Base-by-base conservation (phyloP, 1,284 basidiomycete species). In the Serendipita sp. region DNA sequence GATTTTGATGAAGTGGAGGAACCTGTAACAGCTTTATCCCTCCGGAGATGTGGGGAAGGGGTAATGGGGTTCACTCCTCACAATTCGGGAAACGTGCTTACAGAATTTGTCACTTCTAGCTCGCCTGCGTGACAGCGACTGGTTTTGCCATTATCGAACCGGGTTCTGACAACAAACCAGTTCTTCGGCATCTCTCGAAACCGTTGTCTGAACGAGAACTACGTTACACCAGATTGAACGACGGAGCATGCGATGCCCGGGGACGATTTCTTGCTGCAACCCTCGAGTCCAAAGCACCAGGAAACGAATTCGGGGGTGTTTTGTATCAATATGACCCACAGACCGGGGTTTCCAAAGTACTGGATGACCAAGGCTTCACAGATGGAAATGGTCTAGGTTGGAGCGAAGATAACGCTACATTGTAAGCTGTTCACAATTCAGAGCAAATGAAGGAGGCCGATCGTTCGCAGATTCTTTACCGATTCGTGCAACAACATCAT, bases 261-360 rank as follows among this genome's bases (percentile, higher is more conserved):
- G 84, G 84, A 3, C 77, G 83, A 47, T 86, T 82, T 70, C 79
- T 85, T 67, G 81, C 82, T 45, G 85, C 84, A 35, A 83, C 83
- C 1, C 69, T 86, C 55, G 78, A 74, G 67, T 80, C 79, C 49
- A 73, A 75, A 66, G 74, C 78, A 60, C 76, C 80, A 1, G 83
- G 85, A 5, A 75, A 79, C 66, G 49, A 53, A 53, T 53, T 53
- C 2, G 49, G 49, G 15, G 49, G 49, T 53, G 26, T 30, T 12
- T 72, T 86, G 50, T 85, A 81, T 71, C 75, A 76, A 69, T 84
- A 79, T 68, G 83, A 85, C 69, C 80, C 84, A 47, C 65, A 67
- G 42, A 74, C 74, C 61, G 71, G 70, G 34, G 74, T 71, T 60
- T 79, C 79, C 68, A 71, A 71, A 43, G 70, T 85, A 30, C 78